A percentile compares a stretch with the other conserved stretches of the same genome.
These are phyloP conservation scores for Didymosphaeria variabile DNA, from an alignment of 2,329 filamentous ascomycete species.

Conservation along the genomic window DNA sequence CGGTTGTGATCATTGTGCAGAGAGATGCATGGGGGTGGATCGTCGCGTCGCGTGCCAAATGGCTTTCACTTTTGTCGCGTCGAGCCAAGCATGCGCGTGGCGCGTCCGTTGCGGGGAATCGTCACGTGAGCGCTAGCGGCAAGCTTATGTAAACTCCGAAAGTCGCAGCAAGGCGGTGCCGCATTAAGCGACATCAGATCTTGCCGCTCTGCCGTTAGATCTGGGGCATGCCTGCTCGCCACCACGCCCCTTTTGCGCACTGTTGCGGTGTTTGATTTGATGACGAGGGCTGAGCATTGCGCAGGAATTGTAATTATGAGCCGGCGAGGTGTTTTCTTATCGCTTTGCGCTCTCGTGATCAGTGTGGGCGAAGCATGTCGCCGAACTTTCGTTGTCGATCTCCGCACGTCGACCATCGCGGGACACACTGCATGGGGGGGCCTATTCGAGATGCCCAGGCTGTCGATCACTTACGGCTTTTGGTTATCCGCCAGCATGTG, in stretches of 20 bases:
- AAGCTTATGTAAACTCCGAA: slow-evolving; percentile 8
- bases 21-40: slow-evolving; percentile 24
- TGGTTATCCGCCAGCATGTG: slow-evolving; percentile 18
- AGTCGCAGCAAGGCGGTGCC: too few relatives aligned
- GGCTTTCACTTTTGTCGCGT: slow-evolving; percentile 12
- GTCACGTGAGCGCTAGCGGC: slow-evolving; percentile 15
- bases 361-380: slow-evolving; percentile 2
- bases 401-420: slow-evolving; percentile 13
- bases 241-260: background rate
- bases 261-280: slow-evolving; percentile 1
- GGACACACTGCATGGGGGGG: background rate
- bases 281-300: background rate
- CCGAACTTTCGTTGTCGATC: slow-evolving; percentile 14
- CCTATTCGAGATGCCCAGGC: slow-evolving; percentile 24
- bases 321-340: background rate
- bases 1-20: slow-evolving; percentile 34
- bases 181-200: slow-evolving; percentile 21
- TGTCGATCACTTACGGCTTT: slow-evolving; percentile 33
- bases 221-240: slow-evolving; percentile 12
- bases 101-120: slow-evolving; percentile 18
- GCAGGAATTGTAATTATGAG: background rate
- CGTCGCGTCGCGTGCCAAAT: slow-evolving; percentile 23
- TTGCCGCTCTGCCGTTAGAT: slow-evolving; percentile 22
- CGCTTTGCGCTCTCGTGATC: background rate
- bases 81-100: slow-evolving; percentile 2